Evolutionary conservation across 306 rosid genomes (phyloP), one percentile per base, ranked within the genome.

Genomic region (Lupinus albus): DNA sequence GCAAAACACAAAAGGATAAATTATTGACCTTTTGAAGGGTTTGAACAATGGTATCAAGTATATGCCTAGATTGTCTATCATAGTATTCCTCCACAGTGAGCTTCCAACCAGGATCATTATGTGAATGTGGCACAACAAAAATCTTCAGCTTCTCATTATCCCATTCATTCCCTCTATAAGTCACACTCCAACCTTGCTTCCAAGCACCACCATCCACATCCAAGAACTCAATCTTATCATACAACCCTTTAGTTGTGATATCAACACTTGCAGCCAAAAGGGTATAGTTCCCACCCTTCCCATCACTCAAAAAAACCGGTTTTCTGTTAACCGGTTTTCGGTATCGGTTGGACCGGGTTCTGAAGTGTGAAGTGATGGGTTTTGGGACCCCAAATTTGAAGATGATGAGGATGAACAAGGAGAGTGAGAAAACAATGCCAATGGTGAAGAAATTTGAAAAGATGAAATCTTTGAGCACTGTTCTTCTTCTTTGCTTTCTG

Each of bases 81-180:
- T 90, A 93, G 75, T 93, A 93, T 80, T 93, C 92, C 32, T 88
- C 96, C 11, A 93, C 97, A 2, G 99, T 93, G 61, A 88, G 88
- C 79, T 85, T 90, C 99, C 99, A 93, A 32, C 99, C 99, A 4
- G 99, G 99, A 78, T 93, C 99, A 74, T 93, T 93, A 60, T 93
- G 99, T 13, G 99, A 93, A 77, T 93, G 99, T 1, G 99, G 99
- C 70, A 90, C 99, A 59, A 93, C 95, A 46, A 88, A 67, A 15
- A 93, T 76, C 85, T 93, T 93, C 83, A 93, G 68, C 78, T 83
- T 90, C 92, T 93, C 99, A 8, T 70, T 45, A 76, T 93, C 92
- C 99, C 99, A 93, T 72, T 93, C 99, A 47, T 90, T 74, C 67
- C 99, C 99, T 74, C 81, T 77, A 61, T 93, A 93, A 36, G 68